These are phyloP conservation scores for Vickermania ingenoplastis DNA, from an alignment of 208 protist species.

Conservation along the genomic window DNA sequence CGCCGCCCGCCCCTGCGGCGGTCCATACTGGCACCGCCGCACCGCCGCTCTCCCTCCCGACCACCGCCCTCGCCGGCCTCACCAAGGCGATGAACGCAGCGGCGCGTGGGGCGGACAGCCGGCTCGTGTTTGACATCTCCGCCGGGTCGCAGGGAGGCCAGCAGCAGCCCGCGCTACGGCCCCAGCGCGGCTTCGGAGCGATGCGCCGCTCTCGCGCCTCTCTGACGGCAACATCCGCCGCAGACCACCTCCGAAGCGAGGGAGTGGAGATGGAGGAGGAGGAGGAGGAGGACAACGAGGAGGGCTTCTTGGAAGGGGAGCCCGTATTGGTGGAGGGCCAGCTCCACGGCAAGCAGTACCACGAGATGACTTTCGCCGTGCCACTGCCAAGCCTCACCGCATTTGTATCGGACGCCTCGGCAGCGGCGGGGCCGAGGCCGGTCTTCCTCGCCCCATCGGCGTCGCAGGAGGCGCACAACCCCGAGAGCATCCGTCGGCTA, in stretches of 20 bases:
- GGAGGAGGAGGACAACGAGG: neutral
- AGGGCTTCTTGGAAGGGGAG: neutral
- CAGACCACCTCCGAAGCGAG: neutral
- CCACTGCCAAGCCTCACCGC: neutral
- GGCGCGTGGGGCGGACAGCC: neutral
- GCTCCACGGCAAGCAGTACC: neutral
- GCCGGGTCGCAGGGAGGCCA: neutral
- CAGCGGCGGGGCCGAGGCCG: neutral
- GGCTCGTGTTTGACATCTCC: neutral
- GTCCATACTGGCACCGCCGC: constrained; percentile 1
- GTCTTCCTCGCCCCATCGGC: neutral
- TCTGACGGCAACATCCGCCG: neutral
- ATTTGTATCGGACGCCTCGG: neutral
- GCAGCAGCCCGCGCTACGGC: neutral
- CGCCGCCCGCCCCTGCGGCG: constrained; percentile 9
- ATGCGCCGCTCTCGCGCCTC: neutral
- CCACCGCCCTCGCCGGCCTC: constrained; percentile 22
- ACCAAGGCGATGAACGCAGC: constrained; percentile 35
- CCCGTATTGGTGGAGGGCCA: neutral
- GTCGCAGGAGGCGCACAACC: no score
- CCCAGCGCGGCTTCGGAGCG: neutral
- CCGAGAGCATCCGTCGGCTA: constrained; percentile 1
- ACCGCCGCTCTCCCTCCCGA: constrained; percentile 10
- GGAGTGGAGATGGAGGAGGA: neutral
- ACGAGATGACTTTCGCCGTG: neutral